A percentile compares a stretch with the other conserved stretches of the same genome.
These are phyloP conservation scores for Aspergillus quadricinctus DNA, from an alignment of 2,329 filamentous ascomycete species.

Conservation along the genomic window DNA sequence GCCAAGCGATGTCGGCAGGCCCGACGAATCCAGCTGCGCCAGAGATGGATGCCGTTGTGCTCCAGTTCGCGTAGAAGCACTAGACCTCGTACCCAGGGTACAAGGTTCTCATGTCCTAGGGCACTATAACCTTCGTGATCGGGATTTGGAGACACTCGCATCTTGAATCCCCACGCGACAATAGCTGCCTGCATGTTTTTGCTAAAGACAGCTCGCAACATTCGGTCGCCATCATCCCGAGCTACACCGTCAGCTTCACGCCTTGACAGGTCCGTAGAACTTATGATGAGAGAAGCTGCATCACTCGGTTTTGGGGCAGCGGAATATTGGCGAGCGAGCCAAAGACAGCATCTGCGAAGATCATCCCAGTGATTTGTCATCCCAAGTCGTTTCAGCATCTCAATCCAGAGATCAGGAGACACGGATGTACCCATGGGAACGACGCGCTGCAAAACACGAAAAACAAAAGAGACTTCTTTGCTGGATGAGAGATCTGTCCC, in stretches of 20 bases:
- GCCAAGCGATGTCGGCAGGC: conserved; percentile 35
- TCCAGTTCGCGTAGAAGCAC: conserved; percentile 36
- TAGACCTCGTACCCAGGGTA: conserved; percentile 39
- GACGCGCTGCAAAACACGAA: conserved; percentile 46
- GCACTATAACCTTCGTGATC: conserved; percentile 16
- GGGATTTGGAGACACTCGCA: conserved; percentile 20
- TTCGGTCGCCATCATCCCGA: conserved; percentile 14
- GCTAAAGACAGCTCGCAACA: conserved; percentile 41
- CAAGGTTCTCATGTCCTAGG: conserved; percentile 21
- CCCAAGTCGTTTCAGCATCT: conserved; percentile 57
- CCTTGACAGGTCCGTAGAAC: conserved; percentile 2
- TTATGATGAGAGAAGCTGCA: conserved; percentile 8
- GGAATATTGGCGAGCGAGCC: conserved; percentile 46
- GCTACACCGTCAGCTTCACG: not conserved
- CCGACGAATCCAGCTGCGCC: conserved; percentile 23
- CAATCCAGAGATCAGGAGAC: conserved; percentile 48
- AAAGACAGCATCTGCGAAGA: conserved; percentile 48
- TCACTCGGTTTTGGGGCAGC: conserved; percentile 6
- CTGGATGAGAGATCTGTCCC: conserved; percentile 27
- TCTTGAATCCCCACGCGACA: conserved; percentile 48
- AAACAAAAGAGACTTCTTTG: conserved; percentile 41
- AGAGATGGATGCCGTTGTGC: conserved; percentile 32
- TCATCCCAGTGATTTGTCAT: conserved; percentile 52
- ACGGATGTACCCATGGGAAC: conserved; percentile 43
- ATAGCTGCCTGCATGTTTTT: conserved; percentile 43